Conservation (phyloP, 2,329 filamentous ascomycete genomes). For the Colletotrichum zoysiae region DNA sequence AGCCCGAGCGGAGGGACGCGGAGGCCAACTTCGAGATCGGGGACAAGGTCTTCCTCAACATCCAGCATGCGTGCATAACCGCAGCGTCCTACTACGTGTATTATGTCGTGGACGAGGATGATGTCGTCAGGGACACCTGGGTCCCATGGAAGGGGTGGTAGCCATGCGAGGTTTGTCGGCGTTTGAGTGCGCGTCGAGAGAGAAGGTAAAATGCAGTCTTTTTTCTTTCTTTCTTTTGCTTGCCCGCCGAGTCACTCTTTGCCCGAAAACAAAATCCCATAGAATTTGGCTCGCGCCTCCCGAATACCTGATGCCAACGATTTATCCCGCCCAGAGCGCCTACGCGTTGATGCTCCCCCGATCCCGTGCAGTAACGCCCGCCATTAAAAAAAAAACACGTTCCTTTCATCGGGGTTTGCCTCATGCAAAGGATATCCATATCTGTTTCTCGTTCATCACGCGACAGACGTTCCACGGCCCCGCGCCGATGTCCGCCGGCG, state of each 20-base stretch:
- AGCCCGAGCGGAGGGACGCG: slow-evolving; percentile 38
- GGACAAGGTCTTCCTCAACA: slow-evolving; percentile 49
- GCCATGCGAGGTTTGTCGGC: not conserved
- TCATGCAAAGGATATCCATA: slow-evolving; percentile 64
- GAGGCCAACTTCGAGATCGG: slow-evolving; percentile 51
- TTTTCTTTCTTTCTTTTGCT: not conserved
- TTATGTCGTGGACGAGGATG: slow-evolving; percentile 52
- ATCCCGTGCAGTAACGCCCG: not conserved
- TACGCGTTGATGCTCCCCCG: too few species aligned
- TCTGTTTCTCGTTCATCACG: slow-evolving; percentile 60
- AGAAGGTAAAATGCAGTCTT: not conserved
- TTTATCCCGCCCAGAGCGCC: too few species aligned
- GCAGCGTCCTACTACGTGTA: slow-evolving; percentile 53
- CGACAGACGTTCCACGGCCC: slow-evolving; percentile 59
- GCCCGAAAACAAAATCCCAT: not conserved
- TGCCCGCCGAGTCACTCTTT: not conserved
- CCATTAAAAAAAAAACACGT: not conserved
- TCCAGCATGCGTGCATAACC: slow-evolving; percentile 54
- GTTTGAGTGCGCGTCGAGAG: not conserved
- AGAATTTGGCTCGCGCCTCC: not conserved
- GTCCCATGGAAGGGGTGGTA: slow-evolving; percentile 55
- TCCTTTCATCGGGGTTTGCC: not conserved
- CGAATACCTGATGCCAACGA: not conserved
- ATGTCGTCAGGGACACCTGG: slow-evolving; percentile 52
- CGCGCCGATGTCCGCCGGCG: slow-evolving; percentile 27